Percentiles rank a stretch among this genome's conserved stretches.
Evolutionary conservation across 805 yeast species (phyloP).

Genomic region (Hanseniaspora lachancei): DNA sequence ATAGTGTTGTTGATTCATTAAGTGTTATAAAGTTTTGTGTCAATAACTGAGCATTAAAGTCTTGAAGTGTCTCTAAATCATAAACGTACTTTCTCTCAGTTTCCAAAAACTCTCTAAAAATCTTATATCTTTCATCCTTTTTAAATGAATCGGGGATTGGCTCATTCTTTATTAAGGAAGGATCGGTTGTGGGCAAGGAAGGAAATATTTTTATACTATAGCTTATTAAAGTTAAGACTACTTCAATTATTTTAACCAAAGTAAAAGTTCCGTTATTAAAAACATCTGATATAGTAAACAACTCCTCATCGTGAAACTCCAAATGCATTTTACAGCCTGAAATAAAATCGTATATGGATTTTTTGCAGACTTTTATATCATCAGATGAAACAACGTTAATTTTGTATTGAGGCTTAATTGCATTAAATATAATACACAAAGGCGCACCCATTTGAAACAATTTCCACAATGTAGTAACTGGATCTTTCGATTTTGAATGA

Average conservation of each 20-base stretch:
- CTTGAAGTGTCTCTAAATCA: slow-evolving; percentile 64
- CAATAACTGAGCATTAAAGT: slow-evolving; percentile 55
- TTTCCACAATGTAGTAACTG: slow-evolving; percentile 82
- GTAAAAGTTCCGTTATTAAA: slow-evolving; percentile 73
- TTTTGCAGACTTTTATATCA: slow-evolving; percentile 73
- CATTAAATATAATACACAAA: slow-evolving; percentile 70
- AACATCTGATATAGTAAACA: slow-evolving; percentile 82
- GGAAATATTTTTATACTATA: slow-evolving; percentile 35
- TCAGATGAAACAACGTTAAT: slow-evolving; percentile 58
- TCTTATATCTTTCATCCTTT: slow-evolving; percentile 34
- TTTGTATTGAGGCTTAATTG: slow-evolving; percentile 45
- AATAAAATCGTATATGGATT: slow-evolving; percentile 78
- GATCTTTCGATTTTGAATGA: slow-evolving; percentile 65
- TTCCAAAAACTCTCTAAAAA: slow-evolving; percentile 69
- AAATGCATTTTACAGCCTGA: slow-evolving; percentile 71
- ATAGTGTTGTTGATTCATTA: slow-evolving; percentile 66
- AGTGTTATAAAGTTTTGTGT: slow-evolving; percentile 55
- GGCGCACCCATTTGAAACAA: slow-evolving; percentile 88
- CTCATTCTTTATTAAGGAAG: slow-evolving; percentile 14
- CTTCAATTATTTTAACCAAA: slow-evolving; percentile 58
- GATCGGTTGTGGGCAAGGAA: slow-evolving; percentile 22
- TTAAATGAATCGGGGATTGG: slow-evolving; percentile 20
- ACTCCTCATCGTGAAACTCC: slow-evolving; percentile 60
- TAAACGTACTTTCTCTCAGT: slow-evolving; percentile 89
- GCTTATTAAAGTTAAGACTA: slow-evolving; percentile 53